Evolutionary conservation across 768 basidiomycete genomes (phyloP).

Genomic region (Serendipita sp.): DNA sequence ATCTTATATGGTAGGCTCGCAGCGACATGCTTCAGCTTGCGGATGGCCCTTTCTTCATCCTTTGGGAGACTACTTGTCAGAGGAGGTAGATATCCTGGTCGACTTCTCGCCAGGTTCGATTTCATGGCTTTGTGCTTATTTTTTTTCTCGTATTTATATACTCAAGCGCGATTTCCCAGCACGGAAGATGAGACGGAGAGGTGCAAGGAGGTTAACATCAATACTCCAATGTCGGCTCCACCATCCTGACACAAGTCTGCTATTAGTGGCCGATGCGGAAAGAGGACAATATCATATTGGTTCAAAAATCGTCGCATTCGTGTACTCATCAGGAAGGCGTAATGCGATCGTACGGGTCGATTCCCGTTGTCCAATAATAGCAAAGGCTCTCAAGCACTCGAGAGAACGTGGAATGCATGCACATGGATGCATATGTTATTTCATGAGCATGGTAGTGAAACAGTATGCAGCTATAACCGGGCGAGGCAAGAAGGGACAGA

Average conservation of each 20-base stretch:
- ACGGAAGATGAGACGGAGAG: not conserved
- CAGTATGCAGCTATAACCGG: not conserved
- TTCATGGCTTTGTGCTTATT: not conserved
- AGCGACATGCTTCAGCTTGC: slow-evolving; percentile 47
- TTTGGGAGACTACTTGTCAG: not conserved
- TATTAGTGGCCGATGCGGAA: not conserved
- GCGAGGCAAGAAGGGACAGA: not conserved
- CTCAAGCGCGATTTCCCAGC: not conserved
- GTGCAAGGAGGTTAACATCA: not conserved
- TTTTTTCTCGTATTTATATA: no score
- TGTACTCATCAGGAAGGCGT: not conserved
- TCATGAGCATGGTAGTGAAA: not conserved
- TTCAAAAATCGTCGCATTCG: no score
- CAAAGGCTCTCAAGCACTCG: not conserved
- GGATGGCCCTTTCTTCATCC: not conserved
- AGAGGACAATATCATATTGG: no score
- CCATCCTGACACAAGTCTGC: no score
- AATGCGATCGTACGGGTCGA: not conserved
- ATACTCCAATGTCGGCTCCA: not conserved
- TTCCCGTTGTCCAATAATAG: not conserved
- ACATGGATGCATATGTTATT: not conserved
- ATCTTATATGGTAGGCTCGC: slow-evolving; percentile 58
- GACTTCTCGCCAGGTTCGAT: slow-evolving; percentile 6
- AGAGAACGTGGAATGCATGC: not conserved
- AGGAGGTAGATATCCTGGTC: not conserved